Evolutionary conservation across 805 yeast species (phyloP), one percentile per base, ranked within the genome.

Genomic region (Scheffersomyces lignosus): DNA sequence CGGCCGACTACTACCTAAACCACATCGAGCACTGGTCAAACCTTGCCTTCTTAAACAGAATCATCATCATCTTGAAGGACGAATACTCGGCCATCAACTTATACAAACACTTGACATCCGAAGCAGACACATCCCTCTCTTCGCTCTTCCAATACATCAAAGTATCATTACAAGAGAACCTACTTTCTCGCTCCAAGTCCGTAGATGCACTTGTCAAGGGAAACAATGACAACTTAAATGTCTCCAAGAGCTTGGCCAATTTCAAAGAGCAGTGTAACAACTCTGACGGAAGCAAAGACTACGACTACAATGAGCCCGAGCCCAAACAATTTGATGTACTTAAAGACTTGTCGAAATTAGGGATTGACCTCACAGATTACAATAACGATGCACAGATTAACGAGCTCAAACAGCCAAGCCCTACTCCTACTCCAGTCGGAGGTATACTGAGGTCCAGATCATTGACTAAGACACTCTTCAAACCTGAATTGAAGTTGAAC

Each of bases 161-260:
- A 36, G 39, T 67, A 4, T 44, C 62, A 5, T 49, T 66, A 18
- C 73, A 66, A 45, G 71, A 66, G 37, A 66, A 67, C 41, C 55
- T 68, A 18, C 46, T 69, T 27, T 48, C 50, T n/a, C 41, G 62
- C 34, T 60, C 66, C 4, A 62, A 60, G 34, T 62, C 67, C 34
- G 45, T 43, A 29, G 46, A 48, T 15, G 43, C 44, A 18, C 34
- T 53, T 18, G 33, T 40, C 23, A 38, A 36, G 24, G 34, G 32
- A 8, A 26, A 31, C 3, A 54, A 52, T 9, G 50, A 49, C 13
- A 49, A 47, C 16, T 44, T 60, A 27, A 42, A 44, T 6, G 59
- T 57, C 1, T 37, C 49, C 8, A 43, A 50, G 12, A 43, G 40
- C 14, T 51, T 64, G 36, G 42, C 49, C 23, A 51, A 51, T 28